Base-by-base conservation (phyloP, 805 yeast genomes). In the Cyberlindnera euphorbiae region DNA sequence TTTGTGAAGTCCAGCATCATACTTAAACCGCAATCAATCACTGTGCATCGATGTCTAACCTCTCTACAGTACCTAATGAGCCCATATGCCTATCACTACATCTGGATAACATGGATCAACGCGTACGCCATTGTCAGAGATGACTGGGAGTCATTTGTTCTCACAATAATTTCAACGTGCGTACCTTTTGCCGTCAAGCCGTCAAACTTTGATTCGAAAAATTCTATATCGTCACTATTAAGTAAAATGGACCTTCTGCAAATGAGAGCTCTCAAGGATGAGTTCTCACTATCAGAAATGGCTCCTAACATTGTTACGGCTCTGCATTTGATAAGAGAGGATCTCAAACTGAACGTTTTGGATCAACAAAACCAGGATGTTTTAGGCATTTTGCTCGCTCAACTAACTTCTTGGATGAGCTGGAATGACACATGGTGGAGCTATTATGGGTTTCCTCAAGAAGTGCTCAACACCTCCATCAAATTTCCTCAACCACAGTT, bases 291-390 rank as follows among this genome's bases (percentile, higher is more conserved):
- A 22, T 59, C 65, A n/a, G 75, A 76, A 21, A 58, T 77, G 48
- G 61, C 79, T 0, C 82, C 90, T 0, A 77, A 74, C 39, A 68
- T 85, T 9, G 68, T 79, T 0, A 58, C 83, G 17, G 75, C 88
- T 0, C 59, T 90, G 31, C 97, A 89, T 60, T 52, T 88, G 26
- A 60, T 86, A 2, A 63, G 88, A 36, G 97, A 90, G 55, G 97
- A 90, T 42, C 56, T 71, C 30, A 69, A 71, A 34, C 62, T 90
- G 21, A 77, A 82, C 47, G 59, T 74, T 2, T 58, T 76, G 17
- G 63, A 69, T 5, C 37, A 51, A 4, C 36, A 48, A 0, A 55
- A 62, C 8, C 59, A 68, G 10, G 47, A 61, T 4, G 58, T 59
- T 22, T 48, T 89, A 19, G 77, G 82, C 0, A 17, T 60, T 1